Evolutionary conservation across 768 basidiomycete genomes (phyloP).

Genomic region (Floccularia luteovirens): DNA sequence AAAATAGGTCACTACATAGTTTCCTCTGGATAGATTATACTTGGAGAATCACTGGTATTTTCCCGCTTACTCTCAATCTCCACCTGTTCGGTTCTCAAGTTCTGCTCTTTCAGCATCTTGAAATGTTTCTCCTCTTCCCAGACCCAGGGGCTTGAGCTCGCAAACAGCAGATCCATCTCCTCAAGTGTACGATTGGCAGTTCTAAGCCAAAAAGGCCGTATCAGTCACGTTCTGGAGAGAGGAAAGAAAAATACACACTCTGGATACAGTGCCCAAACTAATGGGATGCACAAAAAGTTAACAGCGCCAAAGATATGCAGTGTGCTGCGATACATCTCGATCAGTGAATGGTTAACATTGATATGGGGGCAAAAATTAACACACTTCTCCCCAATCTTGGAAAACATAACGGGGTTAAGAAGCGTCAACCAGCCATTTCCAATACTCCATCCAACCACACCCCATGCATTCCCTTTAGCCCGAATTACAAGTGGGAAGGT

Average conservation of each 20-base stretch:
- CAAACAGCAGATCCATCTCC: slow-evolving; percentile 37
- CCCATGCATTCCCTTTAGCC: slow-evolving; percentile 39
- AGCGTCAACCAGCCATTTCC: slow-evolving; percentile 36
- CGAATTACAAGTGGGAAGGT: slow-evolving; percentile 35
- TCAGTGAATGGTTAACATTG: not conserved
- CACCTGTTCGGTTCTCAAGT: no score
- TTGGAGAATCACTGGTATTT: no score
- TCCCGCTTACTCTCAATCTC: no score
- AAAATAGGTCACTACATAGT: no score
- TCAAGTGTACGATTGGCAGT: slow-evolving; percentile 34
- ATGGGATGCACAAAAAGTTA: slow-evolving; percentile 34
- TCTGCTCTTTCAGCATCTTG: slow-evolving; percentile 22
- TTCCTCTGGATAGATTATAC: no score
- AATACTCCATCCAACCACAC: slow-evolving; percentile 35
- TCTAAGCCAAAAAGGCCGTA: slow-evolving; percentile 4
- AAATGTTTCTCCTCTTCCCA: slow-evolving; percentile 36
- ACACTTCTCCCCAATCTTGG: slow-evolving; percentile 26
- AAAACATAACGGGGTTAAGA: slow-evolving; percentile 37
- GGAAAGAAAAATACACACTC: slow-evolving; percentile 18
- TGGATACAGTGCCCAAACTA: slow-evolving; percentile 37
- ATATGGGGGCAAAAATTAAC: not conserved
- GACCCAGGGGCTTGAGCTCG: slow-evolving; percentile 34
- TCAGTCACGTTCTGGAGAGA: not conserved
- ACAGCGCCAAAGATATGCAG: slow-evolving; percentile 34
- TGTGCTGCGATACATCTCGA: slow-evolving; percentile 18